Evolutionary conservation across 2,329 filamentous ascomycete genomes (phyloP).

Genomic region (Canariomyces notabilis): DNA sequence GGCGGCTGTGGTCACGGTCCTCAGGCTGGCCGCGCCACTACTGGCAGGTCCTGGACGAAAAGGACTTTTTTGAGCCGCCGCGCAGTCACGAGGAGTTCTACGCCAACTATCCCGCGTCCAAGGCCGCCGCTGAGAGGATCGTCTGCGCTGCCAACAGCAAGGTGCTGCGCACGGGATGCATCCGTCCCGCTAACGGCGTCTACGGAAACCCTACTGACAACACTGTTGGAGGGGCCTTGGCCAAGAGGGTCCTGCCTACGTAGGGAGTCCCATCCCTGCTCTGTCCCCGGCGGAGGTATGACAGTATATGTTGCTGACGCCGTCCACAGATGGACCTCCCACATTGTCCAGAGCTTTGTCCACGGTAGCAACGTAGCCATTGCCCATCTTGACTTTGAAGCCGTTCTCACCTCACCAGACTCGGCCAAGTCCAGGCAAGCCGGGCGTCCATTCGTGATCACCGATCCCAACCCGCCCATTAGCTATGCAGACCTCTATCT

Average conservation of each 20-base stretch:
- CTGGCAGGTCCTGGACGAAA: slow-evolving; percentile 43
- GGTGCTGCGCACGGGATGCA: slow-evolving; percentile 44
- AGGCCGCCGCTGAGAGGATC: slow-evolving; percentile 47
- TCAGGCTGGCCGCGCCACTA: slow-evolving; percentile 33
- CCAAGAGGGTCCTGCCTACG: slow-evolving; percentile 35
- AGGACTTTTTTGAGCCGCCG: slow-evolving; percentile 37
- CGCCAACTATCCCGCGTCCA: slow-evolving; percentile 47
- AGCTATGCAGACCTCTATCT: slow-evolving; percentile 34
- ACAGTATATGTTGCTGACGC: not conserved
- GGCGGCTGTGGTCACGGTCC: slow-evolving; percentile 26
- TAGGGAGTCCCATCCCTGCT: slow-evolving; percentile 29
- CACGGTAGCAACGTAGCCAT: slow-evolving; percentile 39
- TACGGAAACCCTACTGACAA: slow-evolving; percentile 48
- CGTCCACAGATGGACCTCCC: slow-evolving; percentile 32
- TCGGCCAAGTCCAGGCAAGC: slow-evolving; percentile 28
- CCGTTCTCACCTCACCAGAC: slow-evolving; percentile 30
- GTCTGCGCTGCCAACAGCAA: slow-evolving; percentile 26
- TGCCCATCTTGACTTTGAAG: slow-evolving; percentile 39
- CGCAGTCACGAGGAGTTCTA: slow-evolving; percentile 40
- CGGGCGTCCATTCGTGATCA: slow-evolving; percentile 38
- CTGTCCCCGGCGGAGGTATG: not conserved
- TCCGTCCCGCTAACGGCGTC: slow-evolving; percentile 48
- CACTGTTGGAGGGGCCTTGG: slow-evolving; percentile 39
- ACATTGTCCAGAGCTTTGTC: slow-evolving; percentile 38
- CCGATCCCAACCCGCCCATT: slow-evolving; percentile 40